Base-by-base conservation (phyloP, 345 rosid species). In the Citrus mangshanensis region DNA sequence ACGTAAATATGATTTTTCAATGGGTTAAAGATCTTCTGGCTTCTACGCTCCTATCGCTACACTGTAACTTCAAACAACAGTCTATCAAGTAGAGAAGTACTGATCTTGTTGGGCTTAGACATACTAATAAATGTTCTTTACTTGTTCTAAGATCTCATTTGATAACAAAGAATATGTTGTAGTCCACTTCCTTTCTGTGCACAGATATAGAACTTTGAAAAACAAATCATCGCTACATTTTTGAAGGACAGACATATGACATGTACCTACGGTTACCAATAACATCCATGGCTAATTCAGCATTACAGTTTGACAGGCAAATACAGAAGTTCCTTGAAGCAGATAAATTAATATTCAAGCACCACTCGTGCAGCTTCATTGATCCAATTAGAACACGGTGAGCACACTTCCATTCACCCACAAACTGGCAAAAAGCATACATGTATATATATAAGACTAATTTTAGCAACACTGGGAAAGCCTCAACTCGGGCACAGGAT, bases 41-140 rank as follows among this genome's bases (percentile, higher is more conserved):
- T 4, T 12, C 60, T 55, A 35, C 25, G 64, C 24, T 72, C 68
- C 72, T 72, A 78, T 16, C 22, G 5, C 61, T 42, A 42, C 65
- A 60, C 42, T 22, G 16, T 46, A 28, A 70, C 25, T 61, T 61
- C 55, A 32, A 60, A 60, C 14, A 30, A 64, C 9, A 34, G 28
- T 55, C 28, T 32, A 73, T 35, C 38, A 73, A 59, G 67, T 73
- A 7, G 54, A 73, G 76, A 35, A 42, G 51, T 12, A 73, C 66
- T 25, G 65, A 34, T n/a, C 65, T 34, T 5, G 51, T 18, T 12
- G 76, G 21, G 49, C 6, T 24, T 28, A 9, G 18, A 55, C 5
- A 69, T 69, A 46, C 59, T 24, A 8, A 70, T 5, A 40, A 5
- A 2, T 14, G 9, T 68, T 69, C 8, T 42, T 68, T 42, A 28